These are phyloP conservation scores for Trypanosomatidae sp. DNA, from an alignment of 208 protist species.

Conservation along the genomic window DNA sequence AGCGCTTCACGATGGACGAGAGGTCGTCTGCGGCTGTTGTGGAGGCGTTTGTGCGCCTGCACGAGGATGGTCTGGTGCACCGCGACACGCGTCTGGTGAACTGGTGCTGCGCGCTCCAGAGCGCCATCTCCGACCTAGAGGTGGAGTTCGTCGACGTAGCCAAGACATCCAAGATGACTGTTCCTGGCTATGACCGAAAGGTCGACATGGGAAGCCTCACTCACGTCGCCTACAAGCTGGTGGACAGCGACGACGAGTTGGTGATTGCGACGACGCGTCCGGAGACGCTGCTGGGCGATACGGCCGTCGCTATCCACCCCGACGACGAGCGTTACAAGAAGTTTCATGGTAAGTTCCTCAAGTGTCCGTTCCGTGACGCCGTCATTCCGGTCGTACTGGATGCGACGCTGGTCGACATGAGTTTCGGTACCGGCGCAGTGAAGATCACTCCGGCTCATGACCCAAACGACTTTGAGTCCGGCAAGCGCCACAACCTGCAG, in stretches of 20 bases:
- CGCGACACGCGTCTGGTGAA: constrained; percentile 98
- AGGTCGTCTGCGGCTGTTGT: constrained; percentile 91
- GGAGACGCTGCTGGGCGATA: constrained; percentile 99
- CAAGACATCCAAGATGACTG: constrained; percentile 77
- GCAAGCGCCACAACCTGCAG: constrained; percentile 95
- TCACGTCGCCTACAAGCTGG: constrained; percentile 96
- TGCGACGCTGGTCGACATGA: constrained; percentile 96
- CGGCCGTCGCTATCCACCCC: constrained; percentile 98
- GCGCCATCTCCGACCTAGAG: constrained; percentile 99
- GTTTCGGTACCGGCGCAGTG: constrained; percentile 98
- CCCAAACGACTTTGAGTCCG: constrained; percentile 99
- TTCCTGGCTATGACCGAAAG: constrained; percentile 91
- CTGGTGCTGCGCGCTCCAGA: constrained; percentile 98
- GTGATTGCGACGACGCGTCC: constrained; percentile 98
- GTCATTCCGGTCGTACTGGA: constrained; percentile 98
- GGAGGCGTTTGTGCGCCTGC: constrained; percentile 97
- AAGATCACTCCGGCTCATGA: constrained; percentile 99
- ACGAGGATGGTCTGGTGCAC: constrained; percentile 97
- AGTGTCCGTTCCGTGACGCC: constrained; percentile 96
- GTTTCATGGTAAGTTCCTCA: constrained; percentile 95
- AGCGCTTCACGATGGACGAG: constrained; percentile 99
- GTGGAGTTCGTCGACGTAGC: constrained; percentile 94
- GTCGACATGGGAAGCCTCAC: constrained; percentile 96
- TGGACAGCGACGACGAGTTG: constrained; percentile 84
- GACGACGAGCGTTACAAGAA: constrained; percentile 97